Evolutionary conservation across 495 filamentous ascomycete species (phyloP).

Genomic region (Aspergillus campestris): DNA sequence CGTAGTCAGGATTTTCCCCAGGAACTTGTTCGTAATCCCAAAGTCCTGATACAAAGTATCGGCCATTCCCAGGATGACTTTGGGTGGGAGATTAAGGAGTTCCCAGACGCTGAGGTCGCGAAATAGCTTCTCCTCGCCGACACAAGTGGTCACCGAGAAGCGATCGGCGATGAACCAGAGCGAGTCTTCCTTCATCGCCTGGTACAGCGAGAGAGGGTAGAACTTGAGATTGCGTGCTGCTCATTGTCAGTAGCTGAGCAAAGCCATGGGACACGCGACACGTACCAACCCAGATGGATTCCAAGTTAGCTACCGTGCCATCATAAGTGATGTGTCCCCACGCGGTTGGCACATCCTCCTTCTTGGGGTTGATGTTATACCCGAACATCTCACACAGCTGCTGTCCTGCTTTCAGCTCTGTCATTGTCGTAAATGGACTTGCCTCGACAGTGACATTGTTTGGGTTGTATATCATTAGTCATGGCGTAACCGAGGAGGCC

Average conservation of each 20-base stretch:
- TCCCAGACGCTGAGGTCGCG: slow-evolving; percentile 32
- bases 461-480: slow-evolving; percentile 43
- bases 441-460: slow-evolving; percentile 42
- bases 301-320: slow-evolving; percentile 40
- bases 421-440: slow-evolving; percentile 30
- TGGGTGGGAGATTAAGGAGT: slow-evolving; percentile 37
- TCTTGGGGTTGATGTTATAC: slow-evolving; percentile 21
- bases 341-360: slow-evolving; percentile 6
- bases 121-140: slow-evolving; percentile 25
- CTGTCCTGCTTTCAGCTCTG: slow-evolving; percentile 33
- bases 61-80: slow-evolving; percentile 31
- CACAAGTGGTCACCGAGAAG: slow-evolving; percentile 28
- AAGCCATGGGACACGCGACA: neutral
- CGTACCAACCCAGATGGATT: slow-evolving; percentile 31
- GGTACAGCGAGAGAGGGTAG: slow-evolving; percentile 32
- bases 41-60: slow-evolving; percentile 27
- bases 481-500: slow-evolving; percentile 34
- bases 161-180: slow-evolving; percentile 23
- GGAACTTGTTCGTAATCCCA: slow-evolving; percentile 21
- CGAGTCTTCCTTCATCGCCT: slow-evolving; percentile 24
- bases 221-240: slow-evolving; percentile 40
- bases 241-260: neutral
- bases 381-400: slow-evolving; percentile 39
- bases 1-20: slow-evolving; percentile 21
- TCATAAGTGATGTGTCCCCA: slow-evolving; percentile 40